phyloP scores from a whole-genome alignment of 306 rosid genomes.

The Glycine latifolia region DNA sequence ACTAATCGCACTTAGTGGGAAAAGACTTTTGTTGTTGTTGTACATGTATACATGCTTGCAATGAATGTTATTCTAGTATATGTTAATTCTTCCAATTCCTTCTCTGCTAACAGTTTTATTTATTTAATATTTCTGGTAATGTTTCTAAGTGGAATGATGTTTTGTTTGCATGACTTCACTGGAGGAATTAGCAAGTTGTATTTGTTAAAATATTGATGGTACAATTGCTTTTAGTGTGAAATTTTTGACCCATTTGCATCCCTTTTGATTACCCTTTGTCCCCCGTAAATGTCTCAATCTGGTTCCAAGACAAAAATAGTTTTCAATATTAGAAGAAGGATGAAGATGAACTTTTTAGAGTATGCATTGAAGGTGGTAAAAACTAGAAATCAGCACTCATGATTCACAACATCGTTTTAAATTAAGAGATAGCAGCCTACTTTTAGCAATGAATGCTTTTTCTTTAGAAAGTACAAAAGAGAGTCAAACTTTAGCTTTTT shows the following conservation, averaged over 20 bases:
- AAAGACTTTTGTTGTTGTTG: neutral
- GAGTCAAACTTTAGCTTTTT: constrained; percentile 58
- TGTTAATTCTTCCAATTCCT: neutral
- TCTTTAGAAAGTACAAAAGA: constrained; percentile 40
- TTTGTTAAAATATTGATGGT: neutral
- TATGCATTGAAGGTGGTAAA: constrained; percentile 19
- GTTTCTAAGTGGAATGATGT: constrained; percentile 1
- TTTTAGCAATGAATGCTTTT: constrained; percentile 40
- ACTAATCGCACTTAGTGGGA: neutral
- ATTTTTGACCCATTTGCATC: constrained; percentile 16
- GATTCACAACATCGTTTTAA: constrained; percentile 23
- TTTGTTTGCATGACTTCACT: neutral
- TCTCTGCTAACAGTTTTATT: neutral
- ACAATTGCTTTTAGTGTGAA: constrained; percentile 24
- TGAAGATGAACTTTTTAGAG: constrained; percentile 11
- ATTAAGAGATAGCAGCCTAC: constrained; percentile 32
- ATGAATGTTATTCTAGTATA: neutral
- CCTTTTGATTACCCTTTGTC: constrained; percentile 1
- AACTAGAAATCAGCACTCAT: constrained; percentile 27
- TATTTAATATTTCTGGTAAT: neutral
- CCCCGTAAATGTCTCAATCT: constrained; percentile 23
- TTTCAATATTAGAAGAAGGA: constrained; percentile 19
- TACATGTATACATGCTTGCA: neutral
- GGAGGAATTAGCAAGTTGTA: constrained; percentile 1
- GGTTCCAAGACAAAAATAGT: neutral